Percentiles rank a stretch among this genome's conserved stretches.
These are phyloP conservation scores for Anthoceros angustus DNA, from an alignment of 225 moss, liverwort and hornwort genomes.

Conservation along the genomic window DNA sequence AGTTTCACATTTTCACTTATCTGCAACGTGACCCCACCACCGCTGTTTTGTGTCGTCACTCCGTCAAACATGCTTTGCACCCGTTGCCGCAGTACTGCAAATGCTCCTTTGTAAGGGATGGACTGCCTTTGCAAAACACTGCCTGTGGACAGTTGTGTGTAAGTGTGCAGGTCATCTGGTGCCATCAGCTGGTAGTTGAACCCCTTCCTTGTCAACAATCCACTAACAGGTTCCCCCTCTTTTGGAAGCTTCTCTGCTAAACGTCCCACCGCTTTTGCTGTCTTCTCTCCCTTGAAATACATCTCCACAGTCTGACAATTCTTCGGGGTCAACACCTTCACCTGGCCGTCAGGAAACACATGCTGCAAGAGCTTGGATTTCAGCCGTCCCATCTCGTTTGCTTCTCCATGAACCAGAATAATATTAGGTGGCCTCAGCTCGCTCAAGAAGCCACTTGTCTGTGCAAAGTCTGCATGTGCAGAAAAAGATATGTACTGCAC, in stretches of 20 bases:
- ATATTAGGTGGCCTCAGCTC: conserved; percentile 85
- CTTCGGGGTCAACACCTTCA: conserved; percentile 78
- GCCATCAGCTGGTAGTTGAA: conserved; percentile 97
- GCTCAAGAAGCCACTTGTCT: conserved; percentile 71
- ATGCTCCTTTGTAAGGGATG: conserved; percentile 80
- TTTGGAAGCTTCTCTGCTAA: conserved; percentile 68
- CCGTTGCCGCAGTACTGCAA: conserved; percentile 59
- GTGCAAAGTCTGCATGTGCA: conserved; percentile 76
- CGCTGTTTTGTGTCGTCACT: conserved; percentile 59
- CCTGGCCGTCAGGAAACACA: conserved; percentile 59
- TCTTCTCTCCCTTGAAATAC: conserved; percentile 93
- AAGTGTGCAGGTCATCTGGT: conserved; percentile 71
- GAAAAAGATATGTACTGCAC: conserved; percentile 97
- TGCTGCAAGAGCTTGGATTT: conserved; percentile 79
- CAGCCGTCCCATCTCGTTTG: conserved; percentile 89
- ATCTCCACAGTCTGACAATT: conserved; percentile 87
- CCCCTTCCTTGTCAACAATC: conserved; percentile 66
- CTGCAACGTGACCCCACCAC: conserved; percentile 24
- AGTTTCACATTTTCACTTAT: conserved; percentile 70
- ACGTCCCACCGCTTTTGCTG: conserved; percentile 77
- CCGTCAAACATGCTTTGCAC: conserved; percentile 91
- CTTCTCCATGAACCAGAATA: conserved; percentile 86
- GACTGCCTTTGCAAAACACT: conserved; percentile 86
- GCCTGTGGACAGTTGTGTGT: conserved; percentile 78
- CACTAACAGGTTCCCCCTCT: conserved; percentile 58